Evolutionary conservation across 108 stramenopile species (phyloP), one percentile per base, ranked within the genome.

Genomic region (Hondaea fermentalgiana): DNA sequence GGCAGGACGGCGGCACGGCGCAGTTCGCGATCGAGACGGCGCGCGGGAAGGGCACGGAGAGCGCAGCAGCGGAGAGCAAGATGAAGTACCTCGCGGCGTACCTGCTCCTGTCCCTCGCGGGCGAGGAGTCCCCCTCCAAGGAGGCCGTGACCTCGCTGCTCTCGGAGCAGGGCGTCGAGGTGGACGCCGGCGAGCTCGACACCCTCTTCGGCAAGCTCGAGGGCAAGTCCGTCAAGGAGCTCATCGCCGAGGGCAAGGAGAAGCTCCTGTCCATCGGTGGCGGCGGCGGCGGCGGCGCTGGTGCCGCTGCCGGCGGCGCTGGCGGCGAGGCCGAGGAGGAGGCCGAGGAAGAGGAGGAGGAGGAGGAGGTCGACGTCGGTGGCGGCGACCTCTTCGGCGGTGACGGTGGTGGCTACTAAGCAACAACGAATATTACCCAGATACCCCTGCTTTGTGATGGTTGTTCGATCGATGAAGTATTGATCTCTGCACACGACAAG

Each of bases 51-150:
- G 35, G 35, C 28, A 28, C 28, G 28, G 28, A 35, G 35, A 35
- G 35, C 35, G 35, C 35, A 35, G 35, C 35, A 35, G 35, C 35
- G 35, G 35, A 35, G 2, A 57, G 87, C 44, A 95, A 71, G 83
- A 99, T 99, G 98, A 97, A 97, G 94, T 95, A 99, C 92, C 91
- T 99, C 89, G 97, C 97, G 57, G 96, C 94, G 49, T 99, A 99
- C 94, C 93, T 99, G 58, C 91, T 99, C 91, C 93, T 98, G 58
- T 93, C 95, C 57, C 94, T 99, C 87, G 99, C 98, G 87, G 98
- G 99, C 71, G 97, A 98, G 90, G 97, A 93, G 87, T 88, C 90
- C 87, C 99, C 99, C 60, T 90, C 98, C 71, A 96, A 96, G 69
- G 97, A 96, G 69, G 98, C 98, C 93, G 96, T 99, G 91, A 96